phyloP scores from a whole-genome alignment of 129 eudicot species.

The Chrysanthemum seticuspe region DNA sequence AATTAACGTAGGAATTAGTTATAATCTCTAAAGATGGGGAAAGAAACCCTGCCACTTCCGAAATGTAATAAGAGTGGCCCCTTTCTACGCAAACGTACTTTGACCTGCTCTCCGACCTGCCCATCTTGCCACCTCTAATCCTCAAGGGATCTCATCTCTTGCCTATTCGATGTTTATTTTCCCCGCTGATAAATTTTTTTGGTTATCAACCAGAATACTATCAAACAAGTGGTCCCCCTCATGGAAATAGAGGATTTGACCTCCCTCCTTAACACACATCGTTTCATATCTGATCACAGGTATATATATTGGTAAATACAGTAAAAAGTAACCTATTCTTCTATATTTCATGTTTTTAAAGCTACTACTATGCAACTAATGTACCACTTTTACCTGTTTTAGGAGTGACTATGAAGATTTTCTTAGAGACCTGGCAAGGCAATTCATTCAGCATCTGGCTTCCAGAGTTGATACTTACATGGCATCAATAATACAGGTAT shows the following conservation, averaged over 20 bases:
- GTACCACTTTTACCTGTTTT: slow-evolving; percentile 17
- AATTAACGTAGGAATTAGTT: too few relatives aligned
- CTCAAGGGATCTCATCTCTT: background rate
- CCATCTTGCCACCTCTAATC: too few relatives aligned
- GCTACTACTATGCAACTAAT: too few relatives aligned
- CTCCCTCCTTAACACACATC: slow-evolving; percentile 58
- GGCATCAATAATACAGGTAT: slow-evolving; percentile 91
- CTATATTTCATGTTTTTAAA: slow-evolving; percentile 16
- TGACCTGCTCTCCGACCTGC: too few relatives aligned
- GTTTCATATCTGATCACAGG: slow-evolving; percentile 86
- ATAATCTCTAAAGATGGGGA: too few relatives aligned
- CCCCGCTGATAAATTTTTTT: background rate
- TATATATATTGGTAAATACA: slow-evolving; percentile 24
- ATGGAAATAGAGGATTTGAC: slow-evolving; percentile 62
- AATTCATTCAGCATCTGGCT: slow-evolving; percentile 58
- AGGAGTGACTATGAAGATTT: slow-evolving; percentile 96
- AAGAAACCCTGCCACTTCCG: too few relatives aligned
- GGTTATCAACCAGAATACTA: slow-evolving; percentile 50
- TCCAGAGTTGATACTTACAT: slow-evolving; percentile 80
- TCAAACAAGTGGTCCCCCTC: slow-evolving; percentile 65
- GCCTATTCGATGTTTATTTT: background rate
- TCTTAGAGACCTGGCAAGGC: slow-evolving; percentile 80
- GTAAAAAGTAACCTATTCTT: slow-evolving; percentile 4
- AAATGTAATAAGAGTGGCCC: too few relatives aligned
- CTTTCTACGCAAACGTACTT: too few relatives aligned